These are phyloP conservation scores for Saccharum officinarum DNA, from an alignment of 176 grass and related monocot species.

Conservation along the genomic window DNA sequence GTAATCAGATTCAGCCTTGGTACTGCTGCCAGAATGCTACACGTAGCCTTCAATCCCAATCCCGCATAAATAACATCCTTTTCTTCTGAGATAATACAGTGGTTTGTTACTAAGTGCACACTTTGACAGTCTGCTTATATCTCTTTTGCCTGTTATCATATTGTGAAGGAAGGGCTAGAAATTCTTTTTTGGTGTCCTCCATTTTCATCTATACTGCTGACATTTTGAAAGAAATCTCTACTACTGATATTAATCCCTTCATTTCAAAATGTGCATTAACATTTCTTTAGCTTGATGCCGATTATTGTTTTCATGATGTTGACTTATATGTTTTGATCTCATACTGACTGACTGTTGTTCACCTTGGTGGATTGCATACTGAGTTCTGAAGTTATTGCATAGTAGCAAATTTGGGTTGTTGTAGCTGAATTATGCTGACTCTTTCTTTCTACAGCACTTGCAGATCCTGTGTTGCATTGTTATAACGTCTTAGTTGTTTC, in stretches of 20 bases:
- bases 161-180: not conserved
- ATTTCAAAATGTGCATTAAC: not conserved
- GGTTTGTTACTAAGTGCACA: not conserved
- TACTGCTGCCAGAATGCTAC: not conserved
- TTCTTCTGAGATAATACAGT: not conserved
- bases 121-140: not conserved
- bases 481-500: conserved; percentile 6
- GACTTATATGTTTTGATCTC: not conserved
- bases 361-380: conserved; percentile 12
- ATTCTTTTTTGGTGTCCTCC: not conserved
- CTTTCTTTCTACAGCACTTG: not conserved
- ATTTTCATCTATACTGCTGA: conserved; percentile 1
- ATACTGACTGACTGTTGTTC: not conserved
- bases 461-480: not conserved
- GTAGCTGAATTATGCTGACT: not conserved
- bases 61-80: not conserved
- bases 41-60: not conserved
- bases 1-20: not conserved
- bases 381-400: not conserved
- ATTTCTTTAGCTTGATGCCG: not conserved
- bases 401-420: not conserved
- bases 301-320: not conserved
- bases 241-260: not conserved
- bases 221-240: not conserved
- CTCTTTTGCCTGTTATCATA: not conserved